Percentiles rank a stretch among this genome's conserved stretches.
phyloP scores from a whole-genome alignment of 768 basidiomycete species.

The Suillus subluteus region DNA sequence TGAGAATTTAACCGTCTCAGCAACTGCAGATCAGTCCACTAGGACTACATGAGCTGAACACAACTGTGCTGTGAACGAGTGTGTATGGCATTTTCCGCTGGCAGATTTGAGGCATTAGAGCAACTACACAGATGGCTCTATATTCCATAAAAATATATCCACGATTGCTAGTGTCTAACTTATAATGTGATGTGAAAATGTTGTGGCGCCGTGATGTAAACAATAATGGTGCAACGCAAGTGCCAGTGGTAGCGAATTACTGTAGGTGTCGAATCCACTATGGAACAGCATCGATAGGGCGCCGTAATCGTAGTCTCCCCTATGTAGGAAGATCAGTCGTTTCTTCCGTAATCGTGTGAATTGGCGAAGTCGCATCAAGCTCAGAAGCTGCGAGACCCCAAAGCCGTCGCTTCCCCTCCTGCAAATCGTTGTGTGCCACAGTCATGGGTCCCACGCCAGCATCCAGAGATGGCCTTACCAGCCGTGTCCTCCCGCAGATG shows the following conservation, averaged over 20 bases:
- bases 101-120: background rate
- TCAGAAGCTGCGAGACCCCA: background rate
- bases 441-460: constrained; percentile 15
- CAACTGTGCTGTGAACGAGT: background rate
- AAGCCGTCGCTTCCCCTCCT: background rate
- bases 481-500: constrained; percentile 36
- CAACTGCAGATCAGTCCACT: background rate
- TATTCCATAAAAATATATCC: background rate
- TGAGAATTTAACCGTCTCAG: background rate
- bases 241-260: background rate
- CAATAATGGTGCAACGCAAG: background rate
- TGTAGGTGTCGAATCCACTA: background rate
- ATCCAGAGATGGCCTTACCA: constrained; percentile 31
- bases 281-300: background rate
- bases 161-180: background rate
- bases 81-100: background rate
- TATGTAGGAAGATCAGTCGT: background rate
- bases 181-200: background rate
- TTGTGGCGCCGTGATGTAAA: background rate
- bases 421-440: background rate
- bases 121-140: background rate
- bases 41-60: background rate
- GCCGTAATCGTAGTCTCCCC: background rate
- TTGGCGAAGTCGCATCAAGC: background rate
- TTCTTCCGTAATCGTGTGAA: constrained; percentile 2